Percentiles rank a stretch among this genome's conserved stretches.
Conservation (phyloP, 768 basidiomycete genomes). For the Phylloporus arenicola region DNA sequence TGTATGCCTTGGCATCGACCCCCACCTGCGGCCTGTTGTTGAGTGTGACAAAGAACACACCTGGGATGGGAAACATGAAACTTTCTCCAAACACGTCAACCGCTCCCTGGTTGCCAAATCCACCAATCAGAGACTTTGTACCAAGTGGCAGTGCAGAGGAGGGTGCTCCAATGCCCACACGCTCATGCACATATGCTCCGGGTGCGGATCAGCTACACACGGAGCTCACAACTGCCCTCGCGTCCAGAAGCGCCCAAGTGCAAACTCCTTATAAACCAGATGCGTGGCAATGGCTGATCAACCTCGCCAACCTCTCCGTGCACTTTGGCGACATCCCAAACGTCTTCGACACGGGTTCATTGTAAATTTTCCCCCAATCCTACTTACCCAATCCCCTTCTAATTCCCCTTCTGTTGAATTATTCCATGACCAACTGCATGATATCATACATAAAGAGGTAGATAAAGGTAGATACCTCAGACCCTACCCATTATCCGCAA, state of each 20-base stretch:
- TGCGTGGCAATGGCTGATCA: background rate
- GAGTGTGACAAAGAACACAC: conserved; percentile 13
- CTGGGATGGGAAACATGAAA: conserved; percentile 19
- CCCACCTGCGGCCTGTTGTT: conserved; percentile 12
- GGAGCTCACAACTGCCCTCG: no score
- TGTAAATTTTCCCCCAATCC: conserved; percentile 4
- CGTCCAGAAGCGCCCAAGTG: no score
- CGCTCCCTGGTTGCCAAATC: conserved; percentile 14
- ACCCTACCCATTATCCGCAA: background rate
- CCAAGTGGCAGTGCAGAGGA: no score
- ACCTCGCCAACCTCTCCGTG: background rate
- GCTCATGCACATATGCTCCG: conserved; percentile 1
- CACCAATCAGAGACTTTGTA: background rate
- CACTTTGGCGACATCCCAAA: no score
- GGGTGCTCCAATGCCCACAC: background rate
- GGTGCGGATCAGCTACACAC: no score
- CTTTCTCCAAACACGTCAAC: background rate
- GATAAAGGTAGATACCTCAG: no score
- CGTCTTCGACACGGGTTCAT: background rate
- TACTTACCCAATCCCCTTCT: no score
- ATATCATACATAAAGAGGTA: no score
- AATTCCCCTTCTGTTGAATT: no score
- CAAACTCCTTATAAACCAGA: no score
- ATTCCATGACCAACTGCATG: no score
- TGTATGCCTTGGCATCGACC: conserved; percentile 31